Base-by-base conservation (phyloP, 352 stramenopile species). In the Phytophthora pinifolia region DNA sequence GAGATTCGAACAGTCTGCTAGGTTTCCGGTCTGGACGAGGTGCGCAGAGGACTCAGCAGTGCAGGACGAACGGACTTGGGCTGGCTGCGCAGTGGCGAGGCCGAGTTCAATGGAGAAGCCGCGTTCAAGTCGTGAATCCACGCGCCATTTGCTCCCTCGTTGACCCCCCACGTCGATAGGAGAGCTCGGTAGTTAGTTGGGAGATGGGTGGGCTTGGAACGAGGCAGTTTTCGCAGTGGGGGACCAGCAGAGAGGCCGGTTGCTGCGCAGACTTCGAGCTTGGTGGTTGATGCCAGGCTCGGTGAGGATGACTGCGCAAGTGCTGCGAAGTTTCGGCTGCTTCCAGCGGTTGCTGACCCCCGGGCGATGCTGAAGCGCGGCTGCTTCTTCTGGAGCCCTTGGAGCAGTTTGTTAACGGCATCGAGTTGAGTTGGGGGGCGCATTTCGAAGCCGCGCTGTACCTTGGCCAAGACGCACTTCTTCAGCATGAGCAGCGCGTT, bases 401-500 rank as follows among this genome's bases (percentile, higher is more conserved):
- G 29, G 4, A 66, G 25, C 31, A 64, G 46, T 18, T 46, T 29
- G 43, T 73, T 51, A 0, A 76, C 29, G 12, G 34, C 30, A 3
- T 60, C 42, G 9, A 73, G 46, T 18, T 70, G 59, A 15, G 31
- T 36, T 0, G 17, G 3, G 20, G 54, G 63, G 5, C 56, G 52
- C 9, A 70, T 27, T 31, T 64, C 47, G 30, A 67, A 76, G 0
- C 67, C 67, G 22, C 51, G 31, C 8, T 62, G 25, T 39, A 54
- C 33, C 25, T 47, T 67, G 3, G 32, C 22, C 6, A 33, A 9
- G 15, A 73, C 49, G 6, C 58, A 47, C 32, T 76, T 76, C 45
- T 71, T 75, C n/a, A 76, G 41, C 47, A 70, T 55, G 4, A 68
- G 39, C 9, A 79, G 34, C 3, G 70, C 65, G 33, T 57, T 68